Evolutionary conservation across 2,329 filamentous ascomycete species (phyloP).

Genomic region (Claviceps quebecensis): DNA sequence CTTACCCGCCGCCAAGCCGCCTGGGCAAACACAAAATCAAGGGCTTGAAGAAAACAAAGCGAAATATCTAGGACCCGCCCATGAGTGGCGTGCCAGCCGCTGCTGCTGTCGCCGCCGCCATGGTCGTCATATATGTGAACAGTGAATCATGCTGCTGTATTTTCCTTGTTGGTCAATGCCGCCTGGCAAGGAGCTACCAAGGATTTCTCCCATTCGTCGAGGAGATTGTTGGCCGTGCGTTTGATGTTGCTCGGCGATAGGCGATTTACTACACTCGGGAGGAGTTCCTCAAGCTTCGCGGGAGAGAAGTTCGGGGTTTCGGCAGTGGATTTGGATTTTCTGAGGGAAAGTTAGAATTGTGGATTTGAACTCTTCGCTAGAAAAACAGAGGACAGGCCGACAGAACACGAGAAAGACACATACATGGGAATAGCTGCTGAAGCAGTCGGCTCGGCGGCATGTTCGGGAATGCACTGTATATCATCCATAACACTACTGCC

Average conservation of each 20-base stretch:
- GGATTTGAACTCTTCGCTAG: neutral
- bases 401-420: neutral
- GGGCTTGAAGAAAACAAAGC: neutral
- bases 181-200: constrained; percentile 14
- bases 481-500: constrained; percentile 26
- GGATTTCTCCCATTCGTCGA: constrained; percentile 79
- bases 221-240: constrained; percentile 67
- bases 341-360: neutral
- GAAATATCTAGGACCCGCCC: neutral
- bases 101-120: constrained; percentile 6
- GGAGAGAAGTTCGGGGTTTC: constrained; percentile 22
- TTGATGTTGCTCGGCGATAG: constrained; percentile 65
- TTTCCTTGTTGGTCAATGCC: constrained; percentile 18
- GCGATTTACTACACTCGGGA: constrained; percentile 60
- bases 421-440: constrained; percentile 13
- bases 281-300: constrained; percentile 35
- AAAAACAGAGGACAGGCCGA: neutral
- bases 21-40: neutral
- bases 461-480: constrained; percentile 32
- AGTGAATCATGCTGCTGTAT: constrained; percentile 8
- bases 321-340: constrained; percentile 20
- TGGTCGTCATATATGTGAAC: neutral
- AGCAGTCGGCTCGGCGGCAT: constrained; percentile 29
- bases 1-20: neutral
- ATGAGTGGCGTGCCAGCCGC: neutral